phyloP scores from a whole-genome alignment of 1,139 yeast genomes.

The Diutina pseudorugosa region DNA sequence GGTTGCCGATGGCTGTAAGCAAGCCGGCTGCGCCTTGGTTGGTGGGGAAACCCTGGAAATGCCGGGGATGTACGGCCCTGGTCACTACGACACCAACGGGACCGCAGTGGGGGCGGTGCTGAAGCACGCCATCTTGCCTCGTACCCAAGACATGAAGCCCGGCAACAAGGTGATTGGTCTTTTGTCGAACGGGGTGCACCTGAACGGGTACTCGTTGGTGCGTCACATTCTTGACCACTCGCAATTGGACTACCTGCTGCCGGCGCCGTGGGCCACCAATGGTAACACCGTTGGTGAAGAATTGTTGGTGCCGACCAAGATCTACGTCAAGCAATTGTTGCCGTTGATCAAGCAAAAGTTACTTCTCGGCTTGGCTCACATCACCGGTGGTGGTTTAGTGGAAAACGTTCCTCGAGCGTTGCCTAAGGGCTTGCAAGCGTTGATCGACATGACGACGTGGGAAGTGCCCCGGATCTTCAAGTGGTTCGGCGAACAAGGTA shows the following conservation, averaged over 20 bases:
- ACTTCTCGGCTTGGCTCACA: conserved; percentile 84
- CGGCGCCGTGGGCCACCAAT: conserved; percentile 74
- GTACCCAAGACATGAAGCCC: conserved; percentile 45
- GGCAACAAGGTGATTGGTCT: conserved; percentile 85
- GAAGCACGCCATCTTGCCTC: conserved; percentile 65
- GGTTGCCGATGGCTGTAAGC: conserved; percentile 92
- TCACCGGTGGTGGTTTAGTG: conserved; percentile 96
- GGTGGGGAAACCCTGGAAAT: conserved; percentile 99
- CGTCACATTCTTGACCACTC: conserved; percentile 81
- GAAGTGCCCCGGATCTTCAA: conserved; percentile 78
- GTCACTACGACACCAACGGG: conserved; percentile 96
- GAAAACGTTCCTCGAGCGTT: conserved; percentile 95
- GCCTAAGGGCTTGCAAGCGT: conserved; percentile 70
- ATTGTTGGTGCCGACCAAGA: conserved; percentile 79
- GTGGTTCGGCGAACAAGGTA: conserved; percentile 90
- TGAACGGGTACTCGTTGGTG: conserved; percentile 94
- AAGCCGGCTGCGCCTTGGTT: conserved; percentile 93
- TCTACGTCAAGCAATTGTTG: conserved; percentile 84
- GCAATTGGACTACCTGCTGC: conserved; percentile 46
- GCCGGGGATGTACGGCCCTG: conserved; percentile 97
- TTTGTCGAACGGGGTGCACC: conserved; percentile 86
- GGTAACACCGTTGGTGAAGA: conserved; percentile 75
- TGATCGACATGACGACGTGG: conserved; percentile 71
- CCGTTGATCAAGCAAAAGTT: conserved; percentile 58
- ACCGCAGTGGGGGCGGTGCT: conserved; percentile 99